Evolutionary conservation across 2,329 filamentous ascomycete genomes (phyloP), one percentile per base, ranked within the genome.

Genomic region (Aspergillus ochraceus): DNA sequence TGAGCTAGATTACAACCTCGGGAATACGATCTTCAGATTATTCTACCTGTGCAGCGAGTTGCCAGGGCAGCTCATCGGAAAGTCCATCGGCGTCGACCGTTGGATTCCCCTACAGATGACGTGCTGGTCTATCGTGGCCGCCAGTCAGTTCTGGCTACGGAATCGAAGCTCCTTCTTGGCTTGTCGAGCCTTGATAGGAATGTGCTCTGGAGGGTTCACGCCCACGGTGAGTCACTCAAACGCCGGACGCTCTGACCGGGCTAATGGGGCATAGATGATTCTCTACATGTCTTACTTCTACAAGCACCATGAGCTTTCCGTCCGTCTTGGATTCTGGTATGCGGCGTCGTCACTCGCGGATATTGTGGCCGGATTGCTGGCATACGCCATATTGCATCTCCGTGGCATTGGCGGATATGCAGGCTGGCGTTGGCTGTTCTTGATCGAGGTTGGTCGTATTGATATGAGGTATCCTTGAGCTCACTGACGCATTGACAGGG

Each of bases 251-350:
- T 20, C 24, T n/a, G 2, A 22, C 49, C 10, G 17, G 12, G 39
- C 22, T 56, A 29, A 59, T 54, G 19, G 32, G 6, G 29, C 11
- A 17, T 24, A 70, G 63, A 62, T 69, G 26, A 66, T 78, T 22
- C 62, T 77, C 0, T 91, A 87, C 71, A 78, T 91, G 4, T 86
- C 84, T 4, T 91, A 91, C 70, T 92, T 88, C 69, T 91, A 91
- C 75, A 91, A 84, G 52, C 82, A 83, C 1, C 80, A 80, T 52
- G 89, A 91, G 70, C 78, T 91, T 0, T 86, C 88, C 0, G 80
- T 83, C 4, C 64, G 71, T 12, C 60, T 70, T 36, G 61, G 69
- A 9, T 70, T 68, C 55, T 70, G 65, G 55, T 71, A 66, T 57
- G 64, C 69, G 2, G 64, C 68, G 1, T 57, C 65, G 55, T 62